A percentile compares a stretch with the other conserved stretches of the same genome.
Evolutionary conservation across 495 filamentous ascomycete genomes (phyloP).

Genomic region (Mycothermus thermophilus): DNA sequence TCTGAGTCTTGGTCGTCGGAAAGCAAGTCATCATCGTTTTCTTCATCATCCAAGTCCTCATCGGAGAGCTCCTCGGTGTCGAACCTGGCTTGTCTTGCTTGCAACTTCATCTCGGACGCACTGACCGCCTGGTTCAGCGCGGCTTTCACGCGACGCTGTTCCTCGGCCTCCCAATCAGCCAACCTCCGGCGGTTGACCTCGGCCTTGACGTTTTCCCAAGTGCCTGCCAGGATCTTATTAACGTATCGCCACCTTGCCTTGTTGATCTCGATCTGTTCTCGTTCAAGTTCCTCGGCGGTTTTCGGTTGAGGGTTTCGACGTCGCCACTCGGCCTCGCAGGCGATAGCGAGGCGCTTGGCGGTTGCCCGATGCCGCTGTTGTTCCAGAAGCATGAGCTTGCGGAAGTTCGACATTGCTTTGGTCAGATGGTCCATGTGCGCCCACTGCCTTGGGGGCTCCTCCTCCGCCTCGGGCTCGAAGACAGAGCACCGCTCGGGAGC

Average conservation of each 20-base stretch:
- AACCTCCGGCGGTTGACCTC: conserved; percentile 63
- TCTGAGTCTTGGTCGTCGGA: conserved; percentile 28
- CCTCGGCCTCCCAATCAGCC: conserved; percentile 70
- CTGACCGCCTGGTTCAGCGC: conserved; percentile 74
- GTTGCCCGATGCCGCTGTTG: conserved; percentile 51
- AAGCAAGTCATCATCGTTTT: conserved; percentile 44
- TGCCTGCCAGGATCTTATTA: conserved; percentile 52
- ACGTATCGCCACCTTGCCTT: conserved; percentile 50
- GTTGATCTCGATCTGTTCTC: conserved; percentile 39
- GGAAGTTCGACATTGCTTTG: conserved; percentile 66
- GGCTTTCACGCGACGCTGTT: conserved; percentile 66
- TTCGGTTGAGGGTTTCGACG: conserved; percentile 55
- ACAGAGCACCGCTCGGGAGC: conserved; percentile 56
- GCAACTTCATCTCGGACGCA: conserved; percentile 45
- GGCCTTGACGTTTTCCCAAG: conserved; percentile 63
- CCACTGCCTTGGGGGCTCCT: conserved; percentile 63
- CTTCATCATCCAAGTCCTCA: conserved; percentile 40
- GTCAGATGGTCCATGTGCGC: conserved; percentile 75
- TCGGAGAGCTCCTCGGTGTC: conserved; percentile 41
- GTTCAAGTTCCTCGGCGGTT: conserved; percentile 52
- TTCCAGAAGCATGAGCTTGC: conserved; percentile 62
- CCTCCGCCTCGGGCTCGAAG: conserved; percentile 62
- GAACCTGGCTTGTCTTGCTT: conserved; percentile 32
- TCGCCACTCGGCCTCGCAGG: conserved; percentile 47
- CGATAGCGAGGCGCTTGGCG: conserved; percentile 54